Base-by-base conservation (phyloP, 352 stramenopile genomes). In the Phytopythium aichiense region DNA sequence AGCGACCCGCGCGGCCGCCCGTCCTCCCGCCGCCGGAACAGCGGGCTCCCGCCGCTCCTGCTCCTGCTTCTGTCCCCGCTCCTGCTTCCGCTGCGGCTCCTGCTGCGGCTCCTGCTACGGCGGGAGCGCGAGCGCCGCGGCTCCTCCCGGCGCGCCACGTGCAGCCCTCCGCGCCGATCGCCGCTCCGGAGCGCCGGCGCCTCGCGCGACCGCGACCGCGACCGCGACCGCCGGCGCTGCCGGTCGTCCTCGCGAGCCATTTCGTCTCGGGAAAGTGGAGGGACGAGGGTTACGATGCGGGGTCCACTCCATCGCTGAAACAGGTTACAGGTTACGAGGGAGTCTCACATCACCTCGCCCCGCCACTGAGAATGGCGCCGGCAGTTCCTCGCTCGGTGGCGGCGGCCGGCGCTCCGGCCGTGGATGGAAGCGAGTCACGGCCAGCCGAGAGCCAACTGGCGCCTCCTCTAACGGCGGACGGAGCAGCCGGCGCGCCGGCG, bases 101-200 rank as follows among this genome's bases (percentile, higher is more conserved):
- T 58, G 35, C 62, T 73, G 58, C 50, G 50, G 38, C 63, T 59
- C 13, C 48, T 30, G n/a, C 48, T 54, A 1, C 48, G 13, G 48
- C 23, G 46, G 7, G 46, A 2, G 5, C 25, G 48, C 5, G 48
- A 37, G 4, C 48, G 25, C 23, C 50, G 64, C 30, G 37, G 11
- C 9, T 56, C 33, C 45, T 61, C 58, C 16, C 72, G 72, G 15
- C 67, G 69, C 64, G 73, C 72, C 12, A 74, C 67, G 58, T 74
- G 67, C 20, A 74, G 64, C 7, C 67, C 67, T 16, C 50, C 67
- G 15, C 33, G 30, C 31, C 57, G 60, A 48, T 71, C 50, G 4
- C 33, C 23, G 2, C 18, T 6, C 22, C 20, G 37, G 8, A 1
- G 48, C 0, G 48, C 13, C 12, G 25, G 23, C 23, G 25, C 22